These are phyloP conservation scores for Hypoxylon perforatum DNA, from an alignment of 495 filamentous ascomycete genomes.

Conservation along the genomic window DNA sequence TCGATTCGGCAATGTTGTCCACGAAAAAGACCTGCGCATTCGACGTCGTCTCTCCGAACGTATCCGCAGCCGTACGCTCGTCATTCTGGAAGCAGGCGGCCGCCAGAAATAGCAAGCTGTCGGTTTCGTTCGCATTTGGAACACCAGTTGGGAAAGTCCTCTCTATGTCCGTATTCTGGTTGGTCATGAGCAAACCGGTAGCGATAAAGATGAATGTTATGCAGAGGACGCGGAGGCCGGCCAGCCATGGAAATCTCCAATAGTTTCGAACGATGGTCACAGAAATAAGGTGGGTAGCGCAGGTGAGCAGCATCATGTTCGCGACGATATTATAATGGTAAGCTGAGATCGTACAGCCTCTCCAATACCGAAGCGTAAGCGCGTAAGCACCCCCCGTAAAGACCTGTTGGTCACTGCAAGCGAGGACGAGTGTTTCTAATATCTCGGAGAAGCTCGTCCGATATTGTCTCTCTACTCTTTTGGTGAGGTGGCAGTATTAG, in stretches of 20 bases:
- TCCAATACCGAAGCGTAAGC: slow-evolving; percentile 47
- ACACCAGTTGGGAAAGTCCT: slow-evolving; percentile 40
- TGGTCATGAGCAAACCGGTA: slow-evolving; percentile 46
- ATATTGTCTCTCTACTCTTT: slow-evolving; percentile 6
- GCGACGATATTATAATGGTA: slow-evolving; percentile 55
- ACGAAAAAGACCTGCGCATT: slow-evolving; percentile 22
- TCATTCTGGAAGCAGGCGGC: slow-evolving; percentile 47
- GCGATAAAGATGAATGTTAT: slow-evolving; percentile 39
- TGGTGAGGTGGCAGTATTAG: background rate
- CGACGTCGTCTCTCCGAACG: slow-evolving; percentile 12
- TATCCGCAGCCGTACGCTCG: background rate
- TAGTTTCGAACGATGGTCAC: slow-evolving; percentile 49
- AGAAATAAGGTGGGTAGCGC: slow-evolving; percentile 52
- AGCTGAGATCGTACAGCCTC: slow-evolving; percentile 51
- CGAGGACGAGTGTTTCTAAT: slow-evolving; percentile 48
- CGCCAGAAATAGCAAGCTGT: slow-evolving; percentile 44
- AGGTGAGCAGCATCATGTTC: slow-evolving; percentile 54
- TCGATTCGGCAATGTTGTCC: slow-evolving; percentile 24
- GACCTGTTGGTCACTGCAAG: slow-evolving; percentile 54
- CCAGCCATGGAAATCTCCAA: slow-evolving; percentile 46
- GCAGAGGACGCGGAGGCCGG: slow-evolving; percentile 39
- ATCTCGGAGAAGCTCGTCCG: slow-evolving; percentile 43
- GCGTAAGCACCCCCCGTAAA: slow-evolving; percentile 53
- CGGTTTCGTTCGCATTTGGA: slow-evolving; percentile 25
- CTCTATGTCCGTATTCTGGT: slow-evolving; percentile 34